Conservation (phyloP, 2,329 filamentous ascomycete species). For the Neopestalotiopsis rosae region DNA sequence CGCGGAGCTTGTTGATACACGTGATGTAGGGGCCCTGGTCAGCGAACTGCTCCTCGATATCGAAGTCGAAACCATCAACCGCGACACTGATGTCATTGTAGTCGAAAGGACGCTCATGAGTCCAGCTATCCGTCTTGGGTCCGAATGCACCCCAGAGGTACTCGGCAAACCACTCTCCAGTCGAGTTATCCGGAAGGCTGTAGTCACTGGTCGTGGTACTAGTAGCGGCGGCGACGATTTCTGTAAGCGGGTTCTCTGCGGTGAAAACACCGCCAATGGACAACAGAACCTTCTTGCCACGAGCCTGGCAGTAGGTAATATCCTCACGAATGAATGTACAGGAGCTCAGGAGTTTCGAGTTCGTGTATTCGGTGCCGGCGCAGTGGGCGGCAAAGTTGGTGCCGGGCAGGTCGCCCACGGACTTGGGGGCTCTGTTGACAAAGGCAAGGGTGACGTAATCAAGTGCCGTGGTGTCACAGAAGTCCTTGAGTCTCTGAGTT, state of each 20-base stretch:
- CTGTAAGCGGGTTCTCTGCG: slow-evolving; percentile 29
- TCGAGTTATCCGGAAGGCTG: slow-evolving; percentile 17
- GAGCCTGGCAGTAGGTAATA: slow-evolving; percentile 54
- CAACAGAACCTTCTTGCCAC: slow-evolving; percentile 67
- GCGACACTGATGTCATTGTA: slow-evolving; percentile 11
- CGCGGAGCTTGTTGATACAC: slow-evolving; percentile 31
- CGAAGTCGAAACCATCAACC: slow-evolving; percentile 33
- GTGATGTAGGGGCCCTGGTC: slow-evolving; percentile 29
- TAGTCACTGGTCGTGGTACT: slow-evolving; percentile 35
- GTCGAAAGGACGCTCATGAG: slow-evolving; percentile 14
- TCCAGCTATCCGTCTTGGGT: background rate
- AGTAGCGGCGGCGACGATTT: background rate
- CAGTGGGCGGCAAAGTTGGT: slow-evolving; percentile 47
- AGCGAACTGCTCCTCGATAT: slow-evolving; percentile 20
- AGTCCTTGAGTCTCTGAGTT: slow-evolving; percentile 27
- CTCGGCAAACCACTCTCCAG: slow-evolving; percentile 13
- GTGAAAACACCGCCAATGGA: slow-evolving; percentile 61
- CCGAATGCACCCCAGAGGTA: slow-evolving; percentile 13
- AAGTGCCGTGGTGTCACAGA: slow-evolving; percentile 40
- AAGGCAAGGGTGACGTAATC: slow-evolving; percentile 48
- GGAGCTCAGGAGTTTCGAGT: slow-evolving; percentile 28
- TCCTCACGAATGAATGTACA: slow-evolving; percentile 29
- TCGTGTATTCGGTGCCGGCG: slow-evolving; percentile 35
- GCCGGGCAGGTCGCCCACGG: slow-evolving; percentile 35
- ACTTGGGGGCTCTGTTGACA: slow-evolving; percentile 44